These are phyloP conservation scores for Pseudofabraea citricarpa DNA, from an alignment of 2,329 filamentous ascomycete genomes.

Conservation along the genomic window DNA sequence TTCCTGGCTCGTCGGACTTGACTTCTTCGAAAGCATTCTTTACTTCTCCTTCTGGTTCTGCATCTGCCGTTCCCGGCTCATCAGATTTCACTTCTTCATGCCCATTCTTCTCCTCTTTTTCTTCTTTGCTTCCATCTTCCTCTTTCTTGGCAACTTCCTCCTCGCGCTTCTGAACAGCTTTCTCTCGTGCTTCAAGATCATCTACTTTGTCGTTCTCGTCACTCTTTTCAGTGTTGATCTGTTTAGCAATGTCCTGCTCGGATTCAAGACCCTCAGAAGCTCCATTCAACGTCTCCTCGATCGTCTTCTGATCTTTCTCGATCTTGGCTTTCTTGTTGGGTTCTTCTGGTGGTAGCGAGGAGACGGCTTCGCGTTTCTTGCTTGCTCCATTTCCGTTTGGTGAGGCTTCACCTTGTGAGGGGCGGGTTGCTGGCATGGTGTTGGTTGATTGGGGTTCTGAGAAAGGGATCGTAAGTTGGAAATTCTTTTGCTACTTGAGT, in stretches of 20 bases:
- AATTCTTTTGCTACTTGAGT: too few species aligned
- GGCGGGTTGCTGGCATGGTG: background rate
- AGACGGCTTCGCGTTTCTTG: too few species aligned
- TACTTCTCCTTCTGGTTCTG: slow-evolving; percentile 4
- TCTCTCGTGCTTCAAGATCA: slow-evolving; percentile 5
- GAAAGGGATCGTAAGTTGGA: too few species aligned
- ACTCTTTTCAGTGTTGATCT: slow-evolving; percentile 3
- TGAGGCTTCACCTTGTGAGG: background rate
- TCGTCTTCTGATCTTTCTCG: slow-evolving; percentile 21
- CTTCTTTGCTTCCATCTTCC: slow-evolving; percentile 18
- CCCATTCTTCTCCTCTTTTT: slow-evolving; percentile 3
- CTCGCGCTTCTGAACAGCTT: slow-evolving; percentile 5
- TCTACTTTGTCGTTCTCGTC: slow-evolving; percentile 9
- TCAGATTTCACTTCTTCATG: slow-evolving; percentile 10
- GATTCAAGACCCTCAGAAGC: slow-evolving; percentile 19
- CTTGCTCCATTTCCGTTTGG: too few species aligned
- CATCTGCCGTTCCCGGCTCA: slow-evolving; percentile 8
- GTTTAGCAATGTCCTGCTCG: slow-evolving; percentile 4
- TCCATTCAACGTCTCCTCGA: slow-evolving; percentile 18
- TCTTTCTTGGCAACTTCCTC: slow-evolving; percentile 12
- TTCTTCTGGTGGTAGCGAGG: background rate
- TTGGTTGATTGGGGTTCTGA: too few species aligned
- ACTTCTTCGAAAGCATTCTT: slow-evolving; percentile 26
- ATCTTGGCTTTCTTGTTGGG: slow-evolving; percentile 26
- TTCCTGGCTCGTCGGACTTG: slow-evolving; percentile 26